phyloP scores from a whole-genome alignment of 1,284 basidiomycete species.

The Microbotryum lychnidis-dioicae region DNA sequence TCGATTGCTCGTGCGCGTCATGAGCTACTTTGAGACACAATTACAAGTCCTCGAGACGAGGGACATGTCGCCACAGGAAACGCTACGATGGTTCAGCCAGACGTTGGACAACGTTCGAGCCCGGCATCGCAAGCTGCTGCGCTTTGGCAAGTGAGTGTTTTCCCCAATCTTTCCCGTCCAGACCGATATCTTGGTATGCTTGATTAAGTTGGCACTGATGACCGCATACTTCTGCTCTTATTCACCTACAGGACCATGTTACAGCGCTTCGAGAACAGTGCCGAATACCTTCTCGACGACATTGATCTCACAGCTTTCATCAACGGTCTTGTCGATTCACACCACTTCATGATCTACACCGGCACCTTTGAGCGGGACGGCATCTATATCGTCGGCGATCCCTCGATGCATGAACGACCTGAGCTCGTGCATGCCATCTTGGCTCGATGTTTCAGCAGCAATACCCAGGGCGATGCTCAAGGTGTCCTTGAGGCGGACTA shows the following conservation, averaged over 20 bases:
- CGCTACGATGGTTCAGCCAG: slow-evolving; percentile 81
- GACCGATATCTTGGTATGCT: not conserved
- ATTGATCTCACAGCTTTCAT: slow-evolving; percentile 76
- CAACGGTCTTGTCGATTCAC: slow-evolving; percentile 67
- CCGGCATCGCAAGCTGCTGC: slow-evolving; percentile 86
- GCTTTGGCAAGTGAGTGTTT: slow-evolving; percentile 68
- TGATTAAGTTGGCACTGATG: too few relatives aligned
- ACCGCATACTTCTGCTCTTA: too few relatives aligned
- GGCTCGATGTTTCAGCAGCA: slow-evolving; percentile 63
- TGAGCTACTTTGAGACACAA: slow-evolving; percentile 89
- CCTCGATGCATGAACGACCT: slow-evolving; percentile 71
- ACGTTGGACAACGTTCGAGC: slow-evolving; percentile 88
- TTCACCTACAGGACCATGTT: slow-evolving; percentile 38
- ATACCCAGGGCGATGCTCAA: slow-evolving; percentile 41
- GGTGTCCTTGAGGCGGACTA: slow-evolving; percentile 39
- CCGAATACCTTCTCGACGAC: slow-evolving; percentile 81
- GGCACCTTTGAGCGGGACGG: slow-evolving; percentile 80
- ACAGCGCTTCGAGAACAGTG: slow-evolving; percentile 87
- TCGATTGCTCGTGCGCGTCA: slow-evolving; percentile 79
- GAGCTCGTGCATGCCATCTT: slow-evolving; percentile 74
- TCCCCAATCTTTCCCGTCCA: not conserved
- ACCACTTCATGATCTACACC: slow-evolving; percentile 93
- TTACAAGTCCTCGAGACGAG: slow-evolving; percentile 56
- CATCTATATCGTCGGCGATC: slow-evolving; percentile 85
- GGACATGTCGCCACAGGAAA: slow-evolving; percentile 69